Base-by-base conservation (phyloP, 169 alveolate species). In the Cryptosporidium muris region DNA sequence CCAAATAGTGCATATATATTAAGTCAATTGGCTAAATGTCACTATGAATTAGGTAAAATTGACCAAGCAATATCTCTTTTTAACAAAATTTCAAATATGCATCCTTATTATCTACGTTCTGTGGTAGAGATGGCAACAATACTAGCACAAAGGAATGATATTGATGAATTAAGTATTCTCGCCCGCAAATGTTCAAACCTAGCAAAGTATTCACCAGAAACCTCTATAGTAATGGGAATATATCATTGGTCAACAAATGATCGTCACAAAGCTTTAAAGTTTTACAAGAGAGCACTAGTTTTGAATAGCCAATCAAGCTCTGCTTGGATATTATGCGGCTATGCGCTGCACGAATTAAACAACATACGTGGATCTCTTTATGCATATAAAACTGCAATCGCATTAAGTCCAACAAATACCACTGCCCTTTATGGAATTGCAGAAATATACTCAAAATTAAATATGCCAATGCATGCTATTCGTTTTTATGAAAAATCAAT, bases 201-300 rank as follows among this genome's bases (percentile, higher is more conserved):
- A 1, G 54, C 85, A n/a, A 60, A 74, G 36, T 74, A 74, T 47
- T 74, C 85, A 4, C 56, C 49, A 54, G 85, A 74, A 14, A 74
- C 85, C 25, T 74, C 74, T 38, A 37, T 74, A 40, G 85, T 74
- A 4, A 66, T 74, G 16, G 85, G 85, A 11, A 74, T 74, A 47
- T 74, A 74, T 11, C 85, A 74, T 9, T 74, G 85, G 85, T 64
- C 49, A 63, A 60, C 85, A 25, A 74, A 74, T 58, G 85, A 74
- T 37, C 54, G 60, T 14, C 62, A 74, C 63, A 74, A 74, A 47
- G 85, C 85, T 38, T 63, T 74, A 9, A 74, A 68, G 34, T 74
- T 74, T 40, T 74, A 74, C 49, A 74, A 74, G 37, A 74, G 85
- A 58, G 85, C 85, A 9, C 48, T 74, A 16, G 62, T 74, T 7